Percentiles rank a stretch among this genome's conserved stretches.
Conservation (phyloP, 2,329 filamentous ascomycete species). For the Zasmidium angulare region DNA sequence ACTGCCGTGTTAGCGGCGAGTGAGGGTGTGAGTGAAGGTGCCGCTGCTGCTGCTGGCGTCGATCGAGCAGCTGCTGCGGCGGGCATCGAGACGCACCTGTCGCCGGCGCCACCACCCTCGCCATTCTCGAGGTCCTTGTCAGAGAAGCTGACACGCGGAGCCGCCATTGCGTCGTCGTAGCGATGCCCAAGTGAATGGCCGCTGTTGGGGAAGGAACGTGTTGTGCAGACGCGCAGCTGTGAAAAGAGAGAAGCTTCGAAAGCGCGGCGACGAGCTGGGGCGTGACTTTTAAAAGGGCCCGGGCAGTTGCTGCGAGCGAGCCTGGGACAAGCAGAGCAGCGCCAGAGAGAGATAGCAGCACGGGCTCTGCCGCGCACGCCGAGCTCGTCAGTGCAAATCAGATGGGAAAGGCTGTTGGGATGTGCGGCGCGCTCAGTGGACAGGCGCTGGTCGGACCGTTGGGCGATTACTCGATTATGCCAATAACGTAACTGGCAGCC, state of each 20-base stretch:
- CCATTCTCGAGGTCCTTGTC: conserved; percentile 41
- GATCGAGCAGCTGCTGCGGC: conserved; percentile 5
- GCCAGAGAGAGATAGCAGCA: too few relatives aligned
- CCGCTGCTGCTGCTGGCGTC: conserved; percentile 4
- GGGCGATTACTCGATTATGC: conserved; percentile 12
- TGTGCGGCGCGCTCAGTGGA: not conserved
- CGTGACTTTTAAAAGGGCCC: conserved; percentile 12
- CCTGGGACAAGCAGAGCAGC: too few relatives aligned
- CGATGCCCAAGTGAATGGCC: conserved; percentile 35
- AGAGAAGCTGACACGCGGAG: conserved; percentile 40
- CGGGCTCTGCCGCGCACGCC: conserved; percentile 21
- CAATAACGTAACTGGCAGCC: conserved; percentile 21
- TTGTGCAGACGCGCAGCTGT: conserved; percentile 9
- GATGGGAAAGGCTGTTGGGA: not conserved
- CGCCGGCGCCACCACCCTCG: conserved; percentile 27
- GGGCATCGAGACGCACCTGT: conserved; percentile 16
- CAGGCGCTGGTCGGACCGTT: conserved; percentile 21
- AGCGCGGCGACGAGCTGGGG: not conserved
- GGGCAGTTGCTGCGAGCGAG: conserved; percentile 12
- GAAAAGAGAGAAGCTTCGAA: conserved; percentile 12
- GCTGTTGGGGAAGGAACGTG: conserved; percentile 15
- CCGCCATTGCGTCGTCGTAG: conserved; percentile 34
- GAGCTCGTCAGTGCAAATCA: conserved; percentile 14
- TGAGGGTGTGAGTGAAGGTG: conserved; percentile 2
- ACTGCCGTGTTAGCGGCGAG: conserved; percentile 14